Base-by-base conservation (phyloP, 805 yeast species). In the Lipomyces yamadae region DNA sequence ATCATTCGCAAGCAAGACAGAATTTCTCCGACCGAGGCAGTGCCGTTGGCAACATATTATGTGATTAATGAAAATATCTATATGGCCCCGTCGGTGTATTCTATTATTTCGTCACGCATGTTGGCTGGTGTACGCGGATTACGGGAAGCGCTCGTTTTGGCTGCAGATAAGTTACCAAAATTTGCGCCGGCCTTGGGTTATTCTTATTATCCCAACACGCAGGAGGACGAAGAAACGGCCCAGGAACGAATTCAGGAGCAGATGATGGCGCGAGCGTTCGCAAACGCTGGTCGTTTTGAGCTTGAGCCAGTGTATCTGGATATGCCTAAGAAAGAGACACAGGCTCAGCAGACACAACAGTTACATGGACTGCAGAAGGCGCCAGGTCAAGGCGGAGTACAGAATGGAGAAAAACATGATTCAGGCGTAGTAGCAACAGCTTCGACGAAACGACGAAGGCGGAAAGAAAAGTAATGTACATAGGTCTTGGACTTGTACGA, bases 11-110 rank as follows among this genome's bases (percentile, higher is more conserved):
- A 93, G 75, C 98, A 94, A 76, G 79, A 85, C 57, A 80, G 98
- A 37, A 69, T 82, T 3, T 79, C 83, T 45, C 85, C 87, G 5
- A 80, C 80, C 11, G 84, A 82, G 42, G 83, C 84, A 1, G 78
- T 81, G 32, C 81, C 88, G 0, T 73, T 91, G 10, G 86, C 91
- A 35, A 96, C 92, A 70, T 94, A 90, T 78, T 94, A 91, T 76
- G 88, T 94, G 58, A 86, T 92, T 53, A 97, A 97, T 3, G 96
- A 97, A 24, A 92, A 91, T 74, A 89, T 95, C 1, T 95, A 92
- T 78, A 94, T 91, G 86, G 89, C 97, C 0, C 98, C 98, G 0
- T 80, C 86, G 18, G 82, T 91, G 0, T 86, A 87, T 74, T 87
- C 90, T 50, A 84, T 93, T 2, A 80, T 94, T 5, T 85, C 90